phyloP scores from a whole-genome alignment of 192 early-diverging fungal species.

The Umbelopsis sp. region DNA sequence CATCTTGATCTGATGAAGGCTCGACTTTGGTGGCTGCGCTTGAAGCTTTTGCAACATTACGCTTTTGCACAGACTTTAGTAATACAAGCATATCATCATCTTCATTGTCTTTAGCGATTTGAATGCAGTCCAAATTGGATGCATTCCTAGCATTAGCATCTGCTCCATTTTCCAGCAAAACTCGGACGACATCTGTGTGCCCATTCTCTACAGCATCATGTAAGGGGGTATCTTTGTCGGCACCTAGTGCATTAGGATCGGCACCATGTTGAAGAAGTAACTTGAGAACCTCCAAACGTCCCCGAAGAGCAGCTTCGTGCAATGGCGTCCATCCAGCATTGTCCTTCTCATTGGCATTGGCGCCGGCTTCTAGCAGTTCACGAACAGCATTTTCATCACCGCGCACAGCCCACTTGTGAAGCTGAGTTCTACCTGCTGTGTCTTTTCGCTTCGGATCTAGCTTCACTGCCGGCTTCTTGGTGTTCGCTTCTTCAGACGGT shows the following conservation, averaged over 20 bases:
- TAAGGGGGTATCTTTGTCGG: slow-evolving; percentile 66
- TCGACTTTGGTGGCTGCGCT: neutral
- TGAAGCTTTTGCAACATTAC: neutral
- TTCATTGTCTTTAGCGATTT: slow-evolving; percentile 53
- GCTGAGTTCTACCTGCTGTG: slow-evolving; percentile 64
- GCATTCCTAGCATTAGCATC: slow-evolving; percentile 57
- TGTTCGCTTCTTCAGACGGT: slow-evolving; percentile 29
- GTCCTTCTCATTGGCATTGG: slow-evolving; percentile 60
- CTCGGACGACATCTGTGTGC: slow-evolving; percentile 43
- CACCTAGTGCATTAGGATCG: slow-evolving; percentile 61
- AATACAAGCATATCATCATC: slow-evolving; percentile 29
- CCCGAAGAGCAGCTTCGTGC: slow-evolving; percentile 66
- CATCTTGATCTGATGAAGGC: slow-evolving; percentile 6
- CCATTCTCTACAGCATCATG: slow-evolving; percentile 68
- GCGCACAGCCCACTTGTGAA: slow-evolving; percentile 63
- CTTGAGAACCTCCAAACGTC: slow-evolving; percentile 51
- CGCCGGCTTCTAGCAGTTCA: slow-evolving; percentile 59
- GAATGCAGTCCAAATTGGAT: slow-evolving; percentile 53
- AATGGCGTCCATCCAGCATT: slow-evolving; percentile 70
- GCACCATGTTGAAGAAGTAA: slow-evolving; percentile 59
- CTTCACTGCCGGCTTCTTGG: slow-evolving; percentile 27
- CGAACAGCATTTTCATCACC: slow-evolving; percentile 60
- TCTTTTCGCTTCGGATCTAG: slow-evolving; percentile 58
- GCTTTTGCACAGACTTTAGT: slow-evolving; percentile 9
- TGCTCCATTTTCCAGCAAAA: slow-evolving; percentile 52